Percentiles rank a stretch among this genome's conserved stretches.
Conservation (phyloP, 768 basidiomycete genomes). For the Sarcodon sp. region DNA sequence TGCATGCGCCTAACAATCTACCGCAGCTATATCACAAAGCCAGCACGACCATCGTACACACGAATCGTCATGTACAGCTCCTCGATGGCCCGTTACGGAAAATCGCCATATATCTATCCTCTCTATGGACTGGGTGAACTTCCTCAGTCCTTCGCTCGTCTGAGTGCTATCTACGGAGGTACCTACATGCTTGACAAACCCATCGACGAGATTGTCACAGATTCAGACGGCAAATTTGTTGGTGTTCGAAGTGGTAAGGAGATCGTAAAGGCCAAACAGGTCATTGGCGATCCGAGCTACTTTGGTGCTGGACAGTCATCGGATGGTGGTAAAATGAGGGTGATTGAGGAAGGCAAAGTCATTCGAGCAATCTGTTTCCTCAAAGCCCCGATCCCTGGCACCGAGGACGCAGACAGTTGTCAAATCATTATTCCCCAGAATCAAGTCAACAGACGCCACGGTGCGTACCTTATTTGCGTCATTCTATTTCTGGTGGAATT, state of each 20-base stretch:
- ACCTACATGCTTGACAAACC: constrained; percentile 99
- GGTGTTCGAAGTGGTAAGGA: constrained; percentile 86
- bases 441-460: constrained; percentile 87
- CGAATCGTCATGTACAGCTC: constrained; percentile 96
- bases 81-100: constrained; percentile 98
- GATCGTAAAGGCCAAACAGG: constrained; percentile 93
- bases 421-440: constrained; percentile 99
- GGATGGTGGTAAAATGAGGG: constrained; percentile 70
- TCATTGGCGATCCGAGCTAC: constrained; percentile 97
- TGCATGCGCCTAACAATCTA: neutral
- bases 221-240: constrained; percentile 76
- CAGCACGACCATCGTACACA: constrained; percentile 83
- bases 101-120: constrained; percentile 99
- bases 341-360: constrained; percentile 88
- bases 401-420: constrained; percentile 87
- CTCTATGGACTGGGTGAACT: constrained; percentile 98
- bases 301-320: constrained; percentile 64
- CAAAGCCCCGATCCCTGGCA: constrained; percentile 96
- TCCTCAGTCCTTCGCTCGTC: constrained; percentile 95
- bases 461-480: constrained; percentile 27
- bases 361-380: constrained; percentile 95
- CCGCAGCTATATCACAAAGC: constrained; percentile 80
- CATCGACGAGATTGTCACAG: constrained; percentile 84
- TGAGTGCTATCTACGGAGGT: constrained; percentile 97
- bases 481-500: neutral